Base-by-base conservation (phyloP, 179 eudicot genomes). In the Beta macrorhiza region DNA sequence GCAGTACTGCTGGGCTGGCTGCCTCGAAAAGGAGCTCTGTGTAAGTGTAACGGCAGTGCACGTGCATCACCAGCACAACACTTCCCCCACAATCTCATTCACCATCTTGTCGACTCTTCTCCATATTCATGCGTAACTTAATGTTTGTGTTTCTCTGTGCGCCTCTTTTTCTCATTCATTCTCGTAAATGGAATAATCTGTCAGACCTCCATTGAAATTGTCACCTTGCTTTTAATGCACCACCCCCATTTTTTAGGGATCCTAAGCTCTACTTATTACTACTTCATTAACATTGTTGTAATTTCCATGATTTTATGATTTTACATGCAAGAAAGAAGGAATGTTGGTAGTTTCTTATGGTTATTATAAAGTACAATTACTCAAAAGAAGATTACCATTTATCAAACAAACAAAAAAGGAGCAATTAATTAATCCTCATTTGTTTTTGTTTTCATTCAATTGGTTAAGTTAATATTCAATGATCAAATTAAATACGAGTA, bases 21-120 rank as follows among this genome's bases (percentile, higher is more conserved):
- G 83, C 86, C 86, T 83, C 83, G 85, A 75, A 83, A 83, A 83
- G 73, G 85, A 83, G 61, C 85, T 79, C 45, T 83, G 44, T 22
- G 22, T 37, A 25, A 32, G 51, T 75, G 77, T 76, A 80, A 80
- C 83, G 65, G 64, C 86, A 83, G 59, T 83, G 83, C 86, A 83
- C 86, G 80, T 83, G 86, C 67, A 67, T 9, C 47, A 17, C 79
- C 67, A 67, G 19, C 47, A 17, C 82, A 79, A 61, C 82, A 73
- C 71, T 67, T 49, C 22, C 62, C 61, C 51, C 83, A 51, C 76
- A 45, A 51, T 58, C 75, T 80, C 78, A 68, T 80, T 83, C 78
- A 75, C 79, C 82, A 22, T 80, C 76, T 83, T 83, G 83, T 81
- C 83, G 70, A 56, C 61, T 42, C 53, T 9, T 75, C 12, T 14